phyloP scores from a whole-genome alignment of 2,329 filamentous ascomycete species.

The Alternaria hordeiaustralica region DNA sequence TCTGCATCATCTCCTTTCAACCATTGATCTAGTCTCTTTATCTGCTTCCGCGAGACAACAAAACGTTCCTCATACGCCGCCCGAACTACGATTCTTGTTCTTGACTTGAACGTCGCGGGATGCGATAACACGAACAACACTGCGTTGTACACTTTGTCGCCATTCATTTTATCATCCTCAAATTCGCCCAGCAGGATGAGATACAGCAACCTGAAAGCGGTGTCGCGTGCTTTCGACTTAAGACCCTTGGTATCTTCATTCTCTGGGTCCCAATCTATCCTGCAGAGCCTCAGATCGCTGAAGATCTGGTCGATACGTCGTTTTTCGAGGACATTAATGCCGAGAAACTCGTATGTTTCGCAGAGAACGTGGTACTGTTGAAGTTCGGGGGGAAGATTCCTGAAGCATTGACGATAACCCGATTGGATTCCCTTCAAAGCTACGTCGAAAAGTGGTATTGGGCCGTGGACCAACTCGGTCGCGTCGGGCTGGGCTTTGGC shows the following conservation, averaged over 20 bases:
- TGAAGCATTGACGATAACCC: slow-evolving; percentile 37
- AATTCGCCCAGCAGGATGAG: slow-evolving; percentile 18
- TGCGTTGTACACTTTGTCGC: slow-evolving; percentile 29
- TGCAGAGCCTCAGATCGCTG: slow-evolving; percentile 17
- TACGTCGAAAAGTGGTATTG: slow-evolving; percentile 29
- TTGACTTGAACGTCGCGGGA: slow-evolving; percentile 30
- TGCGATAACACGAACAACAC: slow-evolving; percentile 34
- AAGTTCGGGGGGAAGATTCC: slow-evolving; percentile 27
- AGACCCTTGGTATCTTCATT: slow-evolving; percentile 9
- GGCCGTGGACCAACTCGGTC: slow-evolving; percentile 21
- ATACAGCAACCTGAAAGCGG: slow-evolving; percentile 32
- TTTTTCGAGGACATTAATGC: slow-evolving; percentile 28
- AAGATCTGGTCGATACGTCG: slow-evolving; percentile 10
- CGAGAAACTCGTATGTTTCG: slow-evolving; percentile 34
- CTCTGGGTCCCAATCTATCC: slow-evolving; percentile 23
- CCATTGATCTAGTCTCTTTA: slow-evolving; percentile 26
- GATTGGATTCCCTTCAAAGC: slow-evolving; percentile 36
- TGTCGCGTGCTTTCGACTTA: slow-evolving; percentile 28
- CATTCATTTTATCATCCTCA: slow-evolving; percentile 24
- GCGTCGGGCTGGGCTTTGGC: not conserved
- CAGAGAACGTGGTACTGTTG: slow-evolving; percentile 29
- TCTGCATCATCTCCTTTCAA: not conserved
- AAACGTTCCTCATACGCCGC: slow-evolving; percentile 34
- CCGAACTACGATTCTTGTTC: slow-evolving; percentile 26
- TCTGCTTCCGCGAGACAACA: slow-evolving; percentile 30